Evolutionary conservation across 768 basidiomycete genomes (phyloP).

Genomic region (Candolleomyces efflorescens): DNA sequence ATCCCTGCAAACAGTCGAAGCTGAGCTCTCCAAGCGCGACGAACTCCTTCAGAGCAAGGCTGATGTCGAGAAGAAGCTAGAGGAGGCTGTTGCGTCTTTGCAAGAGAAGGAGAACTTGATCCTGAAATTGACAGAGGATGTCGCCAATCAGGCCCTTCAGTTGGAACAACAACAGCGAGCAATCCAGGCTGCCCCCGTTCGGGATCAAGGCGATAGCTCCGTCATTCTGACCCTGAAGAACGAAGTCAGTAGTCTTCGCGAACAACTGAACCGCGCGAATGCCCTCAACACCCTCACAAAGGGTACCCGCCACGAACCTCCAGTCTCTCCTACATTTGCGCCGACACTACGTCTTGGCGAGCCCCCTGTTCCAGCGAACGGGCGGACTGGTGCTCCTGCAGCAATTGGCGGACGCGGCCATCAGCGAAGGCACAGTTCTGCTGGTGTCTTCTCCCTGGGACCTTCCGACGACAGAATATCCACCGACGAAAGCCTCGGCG

Average conservation of each 20-base stretch:
- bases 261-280: constrained; percentile 94
- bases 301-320: constrained; percentile 64
- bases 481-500: constrained; percentile 72
- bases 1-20: constrained; percentile 66
- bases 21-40: constrained; percentile 67
- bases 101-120: constrained; percentile 84
- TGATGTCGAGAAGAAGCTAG: constrained; percentile 74
- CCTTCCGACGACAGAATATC: constrained; percentile 67
- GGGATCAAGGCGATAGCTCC: constrained; percentile 77
- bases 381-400: not conserved
- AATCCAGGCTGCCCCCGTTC: constrained; percentile 57
- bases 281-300: constrained; percentile 85
- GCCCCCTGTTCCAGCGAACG: constrained; percentile 30
- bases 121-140: constrained; percentile 73
- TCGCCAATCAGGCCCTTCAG: constrained; percentile 66
- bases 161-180: constrained; percentile 74
- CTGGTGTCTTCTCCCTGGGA: constrained; percentile 64
- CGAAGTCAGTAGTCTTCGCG: constrained; percentile 88
- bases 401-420: constrained; percentile 46
- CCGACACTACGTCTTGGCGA: constrained; percentile 65
- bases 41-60: constrained; percentile 72
- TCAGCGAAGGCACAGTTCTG: constrained; percentile 83
- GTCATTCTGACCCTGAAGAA: constrained; percentile 87
- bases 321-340: constrained; percentile 82
- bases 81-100: constrained; percentile 69